Base-by-base conservation (phyloP, 345 rosid genomes). In the Dovyalis caffra region DNA sequence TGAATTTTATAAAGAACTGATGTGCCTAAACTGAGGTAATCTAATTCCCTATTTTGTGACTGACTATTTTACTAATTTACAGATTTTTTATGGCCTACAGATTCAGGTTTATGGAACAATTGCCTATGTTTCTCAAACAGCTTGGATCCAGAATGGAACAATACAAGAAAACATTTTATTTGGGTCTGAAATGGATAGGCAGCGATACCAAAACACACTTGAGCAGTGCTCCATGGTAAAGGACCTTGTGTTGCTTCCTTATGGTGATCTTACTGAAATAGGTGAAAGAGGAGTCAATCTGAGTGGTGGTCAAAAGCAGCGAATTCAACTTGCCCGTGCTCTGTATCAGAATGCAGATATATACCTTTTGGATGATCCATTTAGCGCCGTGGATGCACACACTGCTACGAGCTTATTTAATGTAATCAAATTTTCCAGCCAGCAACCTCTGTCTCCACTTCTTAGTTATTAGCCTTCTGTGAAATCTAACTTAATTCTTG, bases 241-340 rank as follows among this genome's bases (percentile, higher is more conserved):
- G 86, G 99, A 95, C 81, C 95, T 95, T 58, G 98, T 92, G 77
- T 78, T 87, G 75, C 87, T 92, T 79, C 99, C 99, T 40, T 84
- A 87, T 29, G 98, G 98, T 29, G 98, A 95, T 85, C 91, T 73
- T 25, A 92, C 99, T n/a, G 98, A 95, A 86, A 92, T 92, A 64
- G 98, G 98, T 29, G 98, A 95, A 84, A 85, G 99, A 84, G 99
- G 99, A 73, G 99, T 95, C 47, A 95, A 95, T 86, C 86, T 95
- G 77, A 95, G 99, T 68, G 98, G 99, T 29, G 98, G 99, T 70
- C 99, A 95, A 85, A 95, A 92, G 78, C 99, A 95, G 86, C 77
- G 97, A 76, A 90, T 95, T 83, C 99, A 95, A 81, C 95, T 95
- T 64, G 98, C 99, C 49, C 98, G 97, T 72, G 98, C 99, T 28